A percentile compares a stretch with the other conserved stretches of the same genome.
These are phyloP conservation scores for Colletotrichum lini DNA, from an alignment of 2,329 filamentous ascomycete species.

Conservation along the genomic window DNA sequence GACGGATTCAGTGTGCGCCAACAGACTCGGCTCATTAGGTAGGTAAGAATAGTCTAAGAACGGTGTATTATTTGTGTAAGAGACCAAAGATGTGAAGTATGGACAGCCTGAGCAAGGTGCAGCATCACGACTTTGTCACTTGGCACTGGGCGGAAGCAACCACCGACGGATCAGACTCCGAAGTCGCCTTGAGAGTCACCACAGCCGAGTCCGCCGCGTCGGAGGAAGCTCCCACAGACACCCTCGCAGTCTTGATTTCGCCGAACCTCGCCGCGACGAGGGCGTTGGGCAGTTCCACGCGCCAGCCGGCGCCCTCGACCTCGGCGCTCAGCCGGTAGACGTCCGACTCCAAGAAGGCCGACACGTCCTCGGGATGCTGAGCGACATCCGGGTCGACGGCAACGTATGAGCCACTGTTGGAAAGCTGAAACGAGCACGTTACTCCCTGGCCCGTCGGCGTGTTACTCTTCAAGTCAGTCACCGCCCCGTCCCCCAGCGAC, in stretches of 20 bases:
- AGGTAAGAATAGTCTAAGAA: neutral
- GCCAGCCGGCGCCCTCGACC: constrained; percentile 62
- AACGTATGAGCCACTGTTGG: constrained; percentile 59
- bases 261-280: constrained; percentile 60
- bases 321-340: constrained; percentile 62
- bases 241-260: constrained; percentile 53
- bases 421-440: constrained; percentile 62
- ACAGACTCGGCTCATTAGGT: neutral
- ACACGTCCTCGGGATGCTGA: constrained; percentile 53
- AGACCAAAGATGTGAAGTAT: neutral
- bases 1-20: neutral
- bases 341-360: constrained; percentile 58
- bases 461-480: constrained; percentile 45
- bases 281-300: constrained; percentile 58
- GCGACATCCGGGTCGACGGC: constrained; percentile 38
- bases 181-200: constrained; percentile 60
- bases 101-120: neutral
- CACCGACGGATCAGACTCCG: constrained; percentile 58
- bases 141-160: constrained; percentile 50
- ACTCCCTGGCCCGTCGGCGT: constrained; percentile 52
- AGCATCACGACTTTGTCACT: constrained; percentile 47
- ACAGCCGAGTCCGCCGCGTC: constrained; percentile 53
- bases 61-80: neutral
- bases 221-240: constrained; percentile 57
- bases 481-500: constrained; percentile 54